Conservation (phyloP, 495 filamentous ascomycete species). For the Xylaria castorea region DNA sequence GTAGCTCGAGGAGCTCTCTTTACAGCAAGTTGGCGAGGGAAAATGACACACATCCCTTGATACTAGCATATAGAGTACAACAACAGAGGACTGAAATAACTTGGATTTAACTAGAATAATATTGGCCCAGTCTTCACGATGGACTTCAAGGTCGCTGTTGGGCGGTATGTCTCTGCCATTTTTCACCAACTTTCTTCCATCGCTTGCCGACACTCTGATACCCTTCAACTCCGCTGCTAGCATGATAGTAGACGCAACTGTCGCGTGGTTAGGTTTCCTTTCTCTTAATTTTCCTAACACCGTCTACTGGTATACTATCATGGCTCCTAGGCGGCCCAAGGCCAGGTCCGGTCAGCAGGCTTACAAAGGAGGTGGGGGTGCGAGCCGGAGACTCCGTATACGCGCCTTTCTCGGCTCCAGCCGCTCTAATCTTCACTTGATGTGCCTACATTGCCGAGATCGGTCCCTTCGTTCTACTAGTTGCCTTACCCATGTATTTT, state of each 20-base stretch:
- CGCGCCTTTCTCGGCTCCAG: conserved; percentile 5
- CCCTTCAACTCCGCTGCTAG: background rate
- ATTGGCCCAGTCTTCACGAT: background rate
- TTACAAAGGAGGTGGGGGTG: background rate
- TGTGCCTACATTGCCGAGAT: conserved; percentile 19
- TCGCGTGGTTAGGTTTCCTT: background rate
- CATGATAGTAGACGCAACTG: background rate
- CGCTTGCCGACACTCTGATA: background rate
- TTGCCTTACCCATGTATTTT: conserved; percentile 26
- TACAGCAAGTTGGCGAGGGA: background rate
- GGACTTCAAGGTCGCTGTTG: background rate
- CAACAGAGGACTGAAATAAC: background rate
- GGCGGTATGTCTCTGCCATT: background rate
- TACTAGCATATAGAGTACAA: background rate
- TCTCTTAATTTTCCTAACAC: background rate
- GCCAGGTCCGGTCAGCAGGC: background rate
- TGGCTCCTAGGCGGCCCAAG: background rate
- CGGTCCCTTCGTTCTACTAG: background rate
- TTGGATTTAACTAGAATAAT: background rate
- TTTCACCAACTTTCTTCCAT: background rate
- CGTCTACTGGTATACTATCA: background rate
- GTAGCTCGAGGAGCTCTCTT: background rate
- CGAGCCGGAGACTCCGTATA: background rate
- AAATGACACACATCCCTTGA: background rate
- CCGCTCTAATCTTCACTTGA: conserved; percentile 5